Evolutionary conservation across 148 eudicot genomes (phyloP).

Genomic region (Camellia lanceoleosa): DNA sequence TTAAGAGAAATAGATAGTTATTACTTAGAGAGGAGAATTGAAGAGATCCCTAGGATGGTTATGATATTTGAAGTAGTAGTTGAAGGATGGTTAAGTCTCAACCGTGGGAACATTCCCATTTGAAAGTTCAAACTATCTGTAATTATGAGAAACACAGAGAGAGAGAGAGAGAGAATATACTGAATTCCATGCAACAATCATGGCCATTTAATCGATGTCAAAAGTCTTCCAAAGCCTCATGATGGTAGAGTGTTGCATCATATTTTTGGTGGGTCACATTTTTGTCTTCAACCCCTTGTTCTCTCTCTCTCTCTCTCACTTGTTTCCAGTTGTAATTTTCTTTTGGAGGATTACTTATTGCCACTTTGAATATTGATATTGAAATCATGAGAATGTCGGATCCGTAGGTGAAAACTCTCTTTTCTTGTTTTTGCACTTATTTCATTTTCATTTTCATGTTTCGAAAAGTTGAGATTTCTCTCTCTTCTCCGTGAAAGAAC

Average conservation of each 20-base stretch:
- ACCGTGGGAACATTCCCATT: slow-evolving; percentile 14
- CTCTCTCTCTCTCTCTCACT: background rate
- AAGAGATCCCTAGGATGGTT: background rate
- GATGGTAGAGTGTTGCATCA: slow-evolving; percentile 29
- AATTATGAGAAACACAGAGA: background rate
- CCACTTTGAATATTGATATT: slow-evolving; percentile 23
- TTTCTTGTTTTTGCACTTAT: slow-evolving; percentile 10
- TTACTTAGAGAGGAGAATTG: background rate
- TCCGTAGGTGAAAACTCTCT: slow-evolving; percentile 24
- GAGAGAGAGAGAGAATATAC: slow-evolving; percentile 2
- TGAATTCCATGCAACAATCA: slow-evolving; percentile 56
- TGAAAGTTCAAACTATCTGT: background rate
- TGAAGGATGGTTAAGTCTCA: slow-evolving; percentile 39
- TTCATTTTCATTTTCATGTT: no score
- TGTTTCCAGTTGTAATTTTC: no score
- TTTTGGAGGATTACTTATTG: slow-evolving; percentile 15
- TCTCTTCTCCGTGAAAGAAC: no score
- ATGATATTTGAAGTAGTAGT: slow-evolving; percentile 17
- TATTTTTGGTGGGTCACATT: slow-evolving; percentile 37
- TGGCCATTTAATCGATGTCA: slow-evolving; percentile 28
- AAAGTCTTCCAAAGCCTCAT: slow-evolving; percentile 28
- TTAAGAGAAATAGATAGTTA: no score
- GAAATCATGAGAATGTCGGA: slow-evolving; percentile 37
- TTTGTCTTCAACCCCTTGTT: background rate
- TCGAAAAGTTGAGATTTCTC: no score